Base-by-base conservation (phyloP, 768 basidiomycete species). In the Tulasnella calospora region DNA sequence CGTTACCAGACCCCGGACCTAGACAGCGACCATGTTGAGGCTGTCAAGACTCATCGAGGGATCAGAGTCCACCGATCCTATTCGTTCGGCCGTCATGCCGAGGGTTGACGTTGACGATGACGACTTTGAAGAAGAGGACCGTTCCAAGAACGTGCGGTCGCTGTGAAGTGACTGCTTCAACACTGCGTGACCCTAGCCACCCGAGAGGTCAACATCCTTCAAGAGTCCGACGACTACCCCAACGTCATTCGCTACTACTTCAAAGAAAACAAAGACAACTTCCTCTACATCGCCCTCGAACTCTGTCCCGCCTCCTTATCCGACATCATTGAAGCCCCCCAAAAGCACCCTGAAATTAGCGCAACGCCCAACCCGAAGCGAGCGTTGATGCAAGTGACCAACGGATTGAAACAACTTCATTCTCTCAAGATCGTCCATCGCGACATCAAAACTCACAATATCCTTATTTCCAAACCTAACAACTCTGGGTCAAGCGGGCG, bases 191-290 rank as follows among this genome's bases (percentile, higher is more conserved):
- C 95, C 0, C 90, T 99, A 47, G 96, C 96, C 9, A 88, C 91
- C 3, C 93, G 96, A 71, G 98, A 99, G 86, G 96, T 99, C 36
- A 91, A 91, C 82, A 90, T 99, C 55, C 88, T 99, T 12, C 96
- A 98, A 85, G 96, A 98, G 83, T 94, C 94, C 71, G 98, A 99
- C 86, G 95, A 97, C 83, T 98, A 99, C 82, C 95, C 95, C 23
- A 98, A 99, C 85, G 98, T 99, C 83, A 96, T 99, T 81, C 92
- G 95, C 36, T 98, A 99, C 83, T 99, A 96, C 85, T 99, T 95
- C 85, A 96, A 99, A 87, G 97, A 99, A 86, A 88, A 92, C 4
- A 93, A 94, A 38, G 91, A 91, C 30, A 95, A 94, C 82, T 99
- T 99, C 87, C 90, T 99, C 13, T 99, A 97, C 85, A 99, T 99